Conservation (phyloP, 108 stramenopile species). For the Fistulifera solaris region DNA sequence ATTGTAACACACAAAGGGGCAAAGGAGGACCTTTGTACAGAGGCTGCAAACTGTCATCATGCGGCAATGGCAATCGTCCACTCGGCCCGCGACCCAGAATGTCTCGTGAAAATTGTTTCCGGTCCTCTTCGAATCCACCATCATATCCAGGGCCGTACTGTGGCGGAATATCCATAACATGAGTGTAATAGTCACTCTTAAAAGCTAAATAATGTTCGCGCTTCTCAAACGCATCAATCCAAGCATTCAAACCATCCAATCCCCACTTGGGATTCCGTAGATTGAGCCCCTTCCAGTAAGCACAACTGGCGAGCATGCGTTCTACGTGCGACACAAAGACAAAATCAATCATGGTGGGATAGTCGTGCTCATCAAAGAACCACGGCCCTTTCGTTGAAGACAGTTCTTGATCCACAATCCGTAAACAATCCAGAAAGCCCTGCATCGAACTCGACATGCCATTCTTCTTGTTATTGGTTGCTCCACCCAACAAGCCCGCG, state of each 20-base stretch:
- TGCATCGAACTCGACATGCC: slow-evolving; percentile 63
- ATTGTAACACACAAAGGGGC: slow-evolving; percentile 55
- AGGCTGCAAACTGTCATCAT: slow-evolving; percentile 71
- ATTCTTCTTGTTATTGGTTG: slow-evolving; percentile 12
- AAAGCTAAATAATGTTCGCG: slow-evolving; percentile 78
- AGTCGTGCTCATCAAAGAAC: slow-evolving; percentile 76
- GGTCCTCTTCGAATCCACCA: slow-evolving; percentile 64
- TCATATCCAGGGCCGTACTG: slow-evolving; percentile 50
- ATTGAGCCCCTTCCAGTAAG: slow-evolving; percentile 88
- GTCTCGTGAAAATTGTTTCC: slow-evolving; percentile 27
- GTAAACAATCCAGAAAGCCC: slow-evolving; percentile 69
- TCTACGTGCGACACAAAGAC: slow-evolving; percentile 83
- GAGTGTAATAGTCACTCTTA: slow-evolving; percentile 59
- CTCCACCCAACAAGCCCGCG: slow-evolving; percentile 37
- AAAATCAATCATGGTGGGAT: slow-evolving; percentile 90
- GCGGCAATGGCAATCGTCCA: slow-evolving; percentile 56
- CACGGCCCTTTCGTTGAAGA: slow-evolving; percentile 73
- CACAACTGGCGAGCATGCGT: slow-evolving; percentile 83
- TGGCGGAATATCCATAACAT: slow-evolving; percentile 66
- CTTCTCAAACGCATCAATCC: slow-evolving; percentile 91
- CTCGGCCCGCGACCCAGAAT: slow-evolving; percentile 50
- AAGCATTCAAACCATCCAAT: slow-evolving; percentile 56
- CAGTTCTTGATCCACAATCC: slow-evolving; percentile 67
- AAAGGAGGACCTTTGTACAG: slow-evolving; percentile 67
- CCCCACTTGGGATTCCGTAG: slow-evolving; percentile 47